Base-by-base conservation (phyloP, 208 protist species). In the Porcisia deanei region DNA sequence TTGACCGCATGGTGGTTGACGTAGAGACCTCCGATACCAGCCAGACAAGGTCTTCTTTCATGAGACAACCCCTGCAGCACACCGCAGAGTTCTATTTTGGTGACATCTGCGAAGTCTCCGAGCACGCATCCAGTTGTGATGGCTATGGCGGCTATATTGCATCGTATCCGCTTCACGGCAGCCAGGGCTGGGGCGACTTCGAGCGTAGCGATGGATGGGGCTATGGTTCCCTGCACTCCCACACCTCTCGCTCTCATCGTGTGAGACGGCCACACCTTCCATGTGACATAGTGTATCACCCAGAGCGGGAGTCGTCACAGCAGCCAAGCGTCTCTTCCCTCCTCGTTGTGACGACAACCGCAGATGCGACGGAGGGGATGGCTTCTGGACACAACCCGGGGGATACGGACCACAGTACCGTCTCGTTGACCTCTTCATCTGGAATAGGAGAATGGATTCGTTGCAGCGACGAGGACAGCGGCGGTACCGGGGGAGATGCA, bases 381-480 rank as follows among this genome's bases (percentile, higher is more conserved):
- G 16, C 53, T 57, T 22, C 52, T 58, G 53, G 9, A 2, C 53
- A 47, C 18, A 45, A 39, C 49, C 52, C 41, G 37, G 0, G 30
- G 49, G 1, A n/a, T 30, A 43, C 49, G 37, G 7, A n/a, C 14
- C 77, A 41, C 41, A 65, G 77, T 16, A 65, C 64, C n/a, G 76
- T 66, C 0, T 68, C 59, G 71, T 81, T 71, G 65, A 52, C 59
- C 34, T 73, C 71, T 6, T 64, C 71, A 10, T 73, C 77, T 8
- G 77, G 49, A 20, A 61, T 77, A 55, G 77, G 69, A 45, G 57
- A 54, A 34, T 81, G 71, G 77, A 61, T 81, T 4, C 71, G 71
- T 5, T 69, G 72, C 65, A 77, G 55, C 49, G 77, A 81, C 54
- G 57, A 60, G 7, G 77, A 76, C 6, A 67, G 37, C 52, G 39